Evolutionary conservation across 192 early-diverging fungal species (phyloP).

Genomic region (Coemansia sp.): DNA sequence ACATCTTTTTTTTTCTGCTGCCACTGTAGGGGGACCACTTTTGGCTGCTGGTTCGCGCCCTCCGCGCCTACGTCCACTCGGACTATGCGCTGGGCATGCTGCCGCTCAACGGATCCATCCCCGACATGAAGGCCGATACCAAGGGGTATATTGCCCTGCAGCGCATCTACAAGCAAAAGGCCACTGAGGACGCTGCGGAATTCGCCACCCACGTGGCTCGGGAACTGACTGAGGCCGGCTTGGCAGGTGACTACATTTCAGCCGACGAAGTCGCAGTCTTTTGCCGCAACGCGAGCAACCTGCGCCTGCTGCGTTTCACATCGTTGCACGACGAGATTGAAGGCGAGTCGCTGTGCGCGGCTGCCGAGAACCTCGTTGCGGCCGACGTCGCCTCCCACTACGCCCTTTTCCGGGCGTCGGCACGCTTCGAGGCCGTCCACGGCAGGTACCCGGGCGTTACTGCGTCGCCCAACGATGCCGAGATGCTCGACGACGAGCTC

Average conservation of each 20-base stretch:
- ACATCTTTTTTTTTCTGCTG: neutral
- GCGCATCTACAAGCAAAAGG: conserved; percentile 81
- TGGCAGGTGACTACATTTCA: conserved; percentile 58
- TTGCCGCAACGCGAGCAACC: conserved; percentile 76
- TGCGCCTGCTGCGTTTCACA: conserved; percentile 63
- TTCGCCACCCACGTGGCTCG: conserved; percentile 52
- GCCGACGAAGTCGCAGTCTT: conserved; percentile 71
- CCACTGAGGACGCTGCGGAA: conserved; percentile 63
- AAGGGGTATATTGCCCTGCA: conserved; percentile 82
- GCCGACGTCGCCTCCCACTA: conserved; percentile 22
- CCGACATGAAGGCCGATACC: conserved; percentile 98
- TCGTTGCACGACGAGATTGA: conserved; percentile 21
- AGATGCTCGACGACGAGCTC: conserved; percentile 11
- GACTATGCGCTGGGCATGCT: conserved; percentile 70
- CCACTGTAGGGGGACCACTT: conserved; percentile 56
- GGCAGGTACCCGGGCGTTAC: conserved; percentile 25
- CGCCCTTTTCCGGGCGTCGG: conserved; percentile 32
- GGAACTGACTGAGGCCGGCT: conserved; percentile 52
- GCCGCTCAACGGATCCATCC: conserved; percentile 82
- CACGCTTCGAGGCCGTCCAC: conserved; percentile 18
- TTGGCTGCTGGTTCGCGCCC: conserved; percentile 82
- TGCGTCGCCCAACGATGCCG: conserved; percentile 3
- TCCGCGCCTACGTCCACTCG: conserved; percentile 71
- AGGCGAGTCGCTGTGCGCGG: neutral
- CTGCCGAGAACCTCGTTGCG: neutral